Base-by-base conservation (phyloP, 2,329 filamentous ascomycete species). In the Arthrinium puccinioides region DNA sequence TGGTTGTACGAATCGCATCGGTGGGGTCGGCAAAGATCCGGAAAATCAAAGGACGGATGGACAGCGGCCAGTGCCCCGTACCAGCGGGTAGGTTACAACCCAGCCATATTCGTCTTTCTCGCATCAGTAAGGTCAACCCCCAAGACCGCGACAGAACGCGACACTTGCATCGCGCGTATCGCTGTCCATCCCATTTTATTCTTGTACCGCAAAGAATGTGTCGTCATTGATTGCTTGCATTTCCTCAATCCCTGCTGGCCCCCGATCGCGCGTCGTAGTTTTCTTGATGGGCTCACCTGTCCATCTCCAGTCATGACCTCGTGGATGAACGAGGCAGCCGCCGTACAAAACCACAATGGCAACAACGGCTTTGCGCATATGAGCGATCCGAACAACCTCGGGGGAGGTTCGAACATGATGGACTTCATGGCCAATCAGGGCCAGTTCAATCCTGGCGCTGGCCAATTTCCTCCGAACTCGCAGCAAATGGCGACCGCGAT, bases 311-410 rank as follows among this genome's bases (percentile, higher is more conserved):
- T 73, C 69, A 82, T 82, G 78, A 82, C 73, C 70, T 75, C 76
- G 67, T 82, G 78, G 79, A 80, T 82, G 71, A 82, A 81, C 64
- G 78, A 83, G 62, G 69, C 77, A 64, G 58, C 59, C 47, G 70
- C 70, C 61, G 69, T 79, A 66, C 73, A 74, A 54, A 82, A 79
- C 63, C 76, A 81, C 64, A 79, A 81, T 79, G 76, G 76, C 70
- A 76, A 74, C 64, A 78, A 76, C 67, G 72, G 73, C 66, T 81
- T 80, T 60, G 69, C 73, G 51, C 76, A 79, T 56, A 72, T 80
- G 63, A 75, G 69, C 60, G 76, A 82, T 54, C 70, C 75, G 31
- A 78, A 77, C 55, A 59, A 61, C 37, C 59, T 64, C 45, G 64
- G 61, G 41, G 56, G 43, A 24, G 39, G 37, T 13, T 42, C 42